Base-by-base conservation (phyloP, 2,329 filamentous ascomycete species). In the Neonectria coccinea region DNA sequence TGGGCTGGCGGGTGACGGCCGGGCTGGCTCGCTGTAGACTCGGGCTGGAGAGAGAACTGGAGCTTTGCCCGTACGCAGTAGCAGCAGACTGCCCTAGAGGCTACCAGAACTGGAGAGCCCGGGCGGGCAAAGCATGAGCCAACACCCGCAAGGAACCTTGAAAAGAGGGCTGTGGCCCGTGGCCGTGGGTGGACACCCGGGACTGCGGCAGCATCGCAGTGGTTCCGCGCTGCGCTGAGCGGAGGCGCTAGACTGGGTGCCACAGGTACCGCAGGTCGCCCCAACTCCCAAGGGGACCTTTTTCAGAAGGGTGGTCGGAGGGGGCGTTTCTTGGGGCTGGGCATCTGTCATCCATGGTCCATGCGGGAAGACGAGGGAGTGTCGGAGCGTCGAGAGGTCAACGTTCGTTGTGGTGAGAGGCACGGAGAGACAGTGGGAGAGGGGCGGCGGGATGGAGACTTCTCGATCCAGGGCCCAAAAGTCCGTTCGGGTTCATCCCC, bases 171-270 rank as follows among this genome's bases (percentile, higher is more conserved):
- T 64, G 56, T 64, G 60, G 60, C 55, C 60, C 48, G 60, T 63
- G 55, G 60, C 42, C 51, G 41, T 63, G 60, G 56, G 60, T 58
- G 50, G 55, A 45, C 42, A 42, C 47, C 63, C 64, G 56, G 55
- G 59, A 59, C 64, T 59, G 56, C 64, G 64, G 64, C 64, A 66
- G 36, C 56, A 66, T 59, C 39, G 52, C 64, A 58, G 58, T 64
- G 67, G 65, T 71, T 66, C 65, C 63, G 68, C 64, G 67, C 62
- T 64, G 56, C 60, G 60, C 58, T 67, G 62, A 52, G 65, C 62
- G 56, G 62, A 63, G 64, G 68, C 68, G 67, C 70, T 71, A 71
- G 65, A 47, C 59, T 60, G 67, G 70, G 70, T 73, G 67, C 68
- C 65, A 72, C 67, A 61, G 60, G 66, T 64, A 62, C 60, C 56